Conservation (phyloP, 2,329 filamentous ascomycete genomes). For the Pestalotiopsis fici region DNA sequence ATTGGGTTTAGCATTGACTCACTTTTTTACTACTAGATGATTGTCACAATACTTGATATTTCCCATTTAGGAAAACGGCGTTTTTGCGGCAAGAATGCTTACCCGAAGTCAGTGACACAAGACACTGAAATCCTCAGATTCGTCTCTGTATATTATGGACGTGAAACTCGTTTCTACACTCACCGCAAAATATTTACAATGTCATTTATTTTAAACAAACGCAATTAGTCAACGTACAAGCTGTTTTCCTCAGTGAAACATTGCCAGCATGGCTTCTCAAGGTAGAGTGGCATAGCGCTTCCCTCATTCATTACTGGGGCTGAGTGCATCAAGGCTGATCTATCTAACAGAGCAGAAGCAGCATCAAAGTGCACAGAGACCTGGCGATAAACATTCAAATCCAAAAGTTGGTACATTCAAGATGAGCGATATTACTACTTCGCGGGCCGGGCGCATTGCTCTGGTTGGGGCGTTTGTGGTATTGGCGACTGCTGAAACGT, state of each 20-base stretch:
- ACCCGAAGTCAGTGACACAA: background rate
- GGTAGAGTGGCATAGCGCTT: background rate
- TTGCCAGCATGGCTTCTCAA: background rate
- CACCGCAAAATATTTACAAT: no score
- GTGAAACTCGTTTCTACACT: no score
- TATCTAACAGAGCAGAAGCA: background rate
- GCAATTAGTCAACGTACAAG: background rate
- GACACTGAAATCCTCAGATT: background rate
- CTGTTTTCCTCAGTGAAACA: background rate
- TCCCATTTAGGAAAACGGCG: background rate
- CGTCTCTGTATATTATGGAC: background rate
- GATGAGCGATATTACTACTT: conserved; percentile 8
- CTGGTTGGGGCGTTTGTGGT: conserved; percentile 16
- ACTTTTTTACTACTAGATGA: background rate
- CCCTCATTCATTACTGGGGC: background rate
- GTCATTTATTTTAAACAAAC: no score
- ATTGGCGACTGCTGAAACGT: conserved; percentile 15
- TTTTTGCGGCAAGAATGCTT: background rate
- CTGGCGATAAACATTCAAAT: background rate
- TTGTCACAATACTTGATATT: background rate
- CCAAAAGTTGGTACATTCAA: conserved; percentile 1
- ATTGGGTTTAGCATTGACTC: background rate
- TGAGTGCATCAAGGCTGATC: background rate
- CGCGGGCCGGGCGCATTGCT: conserved; percentile 7
- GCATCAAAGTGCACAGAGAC: background rate